Evolutionary conservation across 2,329 filamentous ascomycete species (phyloP).

Genomic region (Colletotrichum falcatum): DNA sequence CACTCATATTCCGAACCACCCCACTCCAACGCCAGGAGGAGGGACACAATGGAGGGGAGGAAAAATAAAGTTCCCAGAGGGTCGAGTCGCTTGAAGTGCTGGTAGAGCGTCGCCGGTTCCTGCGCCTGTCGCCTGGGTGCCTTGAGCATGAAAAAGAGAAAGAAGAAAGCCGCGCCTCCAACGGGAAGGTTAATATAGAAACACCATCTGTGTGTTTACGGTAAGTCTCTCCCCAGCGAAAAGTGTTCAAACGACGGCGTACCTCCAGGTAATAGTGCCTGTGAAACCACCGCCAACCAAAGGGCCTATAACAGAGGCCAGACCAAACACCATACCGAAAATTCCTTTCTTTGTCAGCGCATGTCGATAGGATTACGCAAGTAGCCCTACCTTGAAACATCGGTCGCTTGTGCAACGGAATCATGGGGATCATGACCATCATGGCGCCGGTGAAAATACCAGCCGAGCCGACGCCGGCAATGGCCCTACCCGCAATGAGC

Average conservation of each 20-base stretch:
- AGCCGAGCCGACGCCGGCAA: conserved; percentile 67
- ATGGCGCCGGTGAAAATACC: conserved; percentile 69
- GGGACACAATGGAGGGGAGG: conserved; percentile 68
- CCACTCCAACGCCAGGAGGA: conserved; percentile 74
- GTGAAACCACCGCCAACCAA: conserved; percentile 67
- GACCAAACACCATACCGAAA: conserved; percentile 67
- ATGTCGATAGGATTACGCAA: neutral
- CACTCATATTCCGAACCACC: conserved; percentile 67
- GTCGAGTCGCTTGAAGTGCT: conserved; percentile 66
- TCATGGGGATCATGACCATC: conserved; percentile 67
- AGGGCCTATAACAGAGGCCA: conserved; percentile 65
- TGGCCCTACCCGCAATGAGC: conserved; percentile 68
- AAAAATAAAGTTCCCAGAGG: conserved; percentile 71
- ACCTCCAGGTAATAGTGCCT: conserved; percentile 60
- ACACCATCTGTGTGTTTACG: conserved; percentile 57
- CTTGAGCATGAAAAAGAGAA: conserved; percentile 62
- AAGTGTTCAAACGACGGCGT: conserved; percentile 9
- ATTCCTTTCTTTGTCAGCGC: conserved; percentile 49
- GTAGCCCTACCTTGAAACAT: conserved; percentile 61
- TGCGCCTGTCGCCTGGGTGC: conserved; percentile 50
- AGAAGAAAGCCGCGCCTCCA: conserved; percentile 62
- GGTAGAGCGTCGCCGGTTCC: conserved; percentile 48
- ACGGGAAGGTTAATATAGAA: conserved; percentile 71
- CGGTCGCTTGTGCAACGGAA: conserved; percentile 70
- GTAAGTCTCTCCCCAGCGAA: neutral